A percentile compares a stretch with the other conserved stretches of the same genome.
phyloP scores from a whole-genome alignment of 2,329 filamentous ascomycete species.

The Arthroderma uncinatum region DNA sequence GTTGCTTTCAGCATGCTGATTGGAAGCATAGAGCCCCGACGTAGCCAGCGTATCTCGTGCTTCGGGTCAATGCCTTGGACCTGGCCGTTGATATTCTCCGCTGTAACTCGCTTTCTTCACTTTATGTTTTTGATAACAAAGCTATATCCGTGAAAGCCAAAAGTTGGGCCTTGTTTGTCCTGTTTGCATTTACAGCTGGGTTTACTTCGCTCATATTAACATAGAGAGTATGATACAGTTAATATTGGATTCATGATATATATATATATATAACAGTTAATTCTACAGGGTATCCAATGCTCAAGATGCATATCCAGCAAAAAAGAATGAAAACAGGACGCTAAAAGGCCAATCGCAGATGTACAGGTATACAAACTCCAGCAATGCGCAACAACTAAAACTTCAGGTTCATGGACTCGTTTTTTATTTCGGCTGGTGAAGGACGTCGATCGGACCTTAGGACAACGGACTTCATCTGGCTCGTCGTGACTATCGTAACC shows the following conservation, averaged over 20 bases:
- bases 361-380: neutral
- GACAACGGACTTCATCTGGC: slow-evolving; percentile 37
- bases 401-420: neutral
- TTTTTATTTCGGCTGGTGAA: neutral
- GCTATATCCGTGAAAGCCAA: neutral
- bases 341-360: neutral
- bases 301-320: slow-evolving; percentile 5
- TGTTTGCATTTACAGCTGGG: neutral
- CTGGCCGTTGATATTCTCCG: neutral
- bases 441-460: slow-evolving; percentile 22
- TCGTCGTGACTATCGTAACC: slow-evolving; percentile 39
- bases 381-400: neutral
- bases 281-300: neutral
- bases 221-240: neutral
- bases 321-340: neutral
- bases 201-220: neutral
- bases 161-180: neutral
- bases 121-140: slow-evolving; percentile 1
- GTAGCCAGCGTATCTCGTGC: neutral
- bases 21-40: neutral
- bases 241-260: neutral
- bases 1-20: neutral
- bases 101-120: neutral
- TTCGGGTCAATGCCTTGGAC: neutral
- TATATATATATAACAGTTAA: slow-evolving; percentile 4